Evolutionary conservation across 2,329 filamentous ascomycete genomes (phyloP), one percentile per base, ranked within the genome.

Genomic region (Chrysoporthe deuterocubensis): DNA sequence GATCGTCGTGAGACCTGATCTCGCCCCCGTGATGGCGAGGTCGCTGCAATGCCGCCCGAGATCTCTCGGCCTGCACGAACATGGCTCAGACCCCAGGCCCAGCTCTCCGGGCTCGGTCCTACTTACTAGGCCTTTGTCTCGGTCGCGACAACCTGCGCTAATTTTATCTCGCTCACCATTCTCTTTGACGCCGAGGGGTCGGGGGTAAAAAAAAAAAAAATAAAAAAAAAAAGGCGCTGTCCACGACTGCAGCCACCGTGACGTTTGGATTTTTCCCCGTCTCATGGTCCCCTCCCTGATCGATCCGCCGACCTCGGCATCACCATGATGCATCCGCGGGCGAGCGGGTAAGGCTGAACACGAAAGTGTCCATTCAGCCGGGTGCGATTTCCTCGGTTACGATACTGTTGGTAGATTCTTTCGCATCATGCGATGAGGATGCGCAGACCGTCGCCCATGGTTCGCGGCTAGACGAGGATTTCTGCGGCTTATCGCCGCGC

Each of bases 231-330:
- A 4, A 11, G 48, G 26, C n/a, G 48, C 9, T 32, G 26, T 26
- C 26, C 26, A 26, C 26, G 26, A 26, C 26, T 26, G 26, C 26
- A 26, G 26, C 48, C 48, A 52, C 4, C 21, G 21, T 52, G 48
- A 52, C 48, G n/a, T 26, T 26, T 52, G 50, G 18, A 11, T 54
- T 21, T 21, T 54, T 26, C 8, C 9, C 13, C 26, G 48, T 52
- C 48, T 13, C 21, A 52, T 52, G n/a, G 37, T 6, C 9, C 37
- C 37, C 37, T 40, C 9, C 37, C 37, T 40, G 37, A 40, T 9
- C 37, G 37, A 40, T 40, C 62, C 46, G 65, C 68, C 68, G 68
- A 67, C 68, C 65, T 69, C 68, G 68, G 68, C 68, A 69, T 43
- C n/a, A 26, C 21, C 18, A 43, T n/a, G 21, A 18, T 58, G 14